Base-by-base conservation (phyloP, 2,329 filamentous ascomycete species). In the Scorias spongiosa region DNA sequence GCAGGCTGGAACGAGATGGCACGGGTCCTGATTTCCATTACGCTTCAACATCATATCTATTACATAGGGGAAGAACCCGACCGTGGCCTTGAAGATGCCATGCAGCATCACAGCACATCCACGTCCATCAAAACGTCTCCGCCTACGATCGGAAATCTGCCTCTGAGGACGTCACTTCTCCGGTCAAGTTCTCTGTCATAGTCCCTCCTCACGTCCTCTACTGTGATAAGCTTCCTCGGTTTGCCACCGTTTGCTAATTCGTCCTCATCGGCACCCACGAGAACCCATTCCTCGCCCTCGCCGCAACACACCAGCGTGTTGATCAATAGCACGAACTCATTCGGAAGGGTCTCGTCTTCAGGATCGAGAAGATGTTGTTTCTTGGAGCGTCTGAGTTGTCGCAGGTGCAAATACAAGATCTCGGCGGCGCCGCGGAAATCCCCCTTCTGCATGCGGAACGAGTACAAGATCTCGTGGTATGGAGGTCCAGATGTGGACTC, bases 111-210 rank as follows among this genome's bases (percentile, higher is more conserved):
- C 12, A 57, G 46, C 39, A 60, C 53, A 45, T 60, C 56, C 56
- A 60, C 32, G 56, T 43, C 47, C 54, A 37, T 58, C 54, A 8
- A 15, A 5, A 47, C 65, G 48, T 63, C 66, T 14, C 52, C 61
- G 1, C 51, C 64, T 36, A 65, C 70, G 58, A 95, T 84, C 12
- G 83, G 82, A 69, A 93, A 95, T 58, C 93, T 79, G 46, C 93
- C 87, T 57, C 84, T 84, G 64, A 91, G 80, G 60, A 95, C 87
- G 43, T 84, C 82, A 42, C 82, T 84, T 52, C 91, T 81, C 49
- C 86, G 75, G 64, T 98, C 91, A 57, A 98, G 67, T 63, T 96
- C 87, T 18, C 75, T 77, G 64, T 93, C 84, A 61, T 95, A 98
- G 59, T 89, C 83, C 62, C 81, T 85, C 56, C 88, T 75, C 42